Evolutionary conservation across 2,329 filamentous ascomycete genomes (phyloP), one percentile per base, ranked within the genome.

Genomic region (Aureobasidium sp.): DNA sequence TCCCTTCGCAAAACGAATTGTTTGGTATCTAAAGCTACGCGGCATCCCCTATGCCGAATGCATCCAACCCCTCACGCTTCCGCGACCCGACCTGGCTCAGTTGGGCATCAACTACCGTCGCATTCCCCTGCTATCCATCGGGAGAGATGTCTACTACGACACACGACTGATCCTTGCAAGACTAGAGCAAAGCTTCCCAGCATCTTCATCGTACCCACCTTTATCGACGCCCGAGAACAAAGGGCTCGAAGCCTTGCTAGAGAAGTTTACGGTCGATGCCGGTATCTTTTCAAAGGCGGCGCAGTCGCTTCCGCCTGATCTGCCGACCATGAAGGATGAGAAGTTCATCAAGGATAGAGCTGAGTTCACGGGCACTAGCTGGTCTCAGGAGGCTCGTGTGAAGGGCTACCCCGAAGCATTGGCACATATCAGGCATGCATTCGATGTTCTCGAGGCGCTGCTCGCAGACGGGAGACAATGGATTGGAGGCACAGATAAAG

Each of bases 11-110:
- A 79, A 79, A 60, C 77, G 86, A 63, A 72, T 90, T 32, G 73
- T 81, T 30, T 89, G 86, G 86, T 90, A 90, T 69, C 77, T 90
- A 13, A 77, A 79, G 44, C 79, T 90, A 3, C 82, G 87, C 45
- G 80, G 80, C 30, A 87, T 90, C 49, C 78, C 81, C 0, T 89
- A 86, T 68, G 79, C 78, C 54, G 81, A 89, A 84, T 89, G 86
- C 67, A 85, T 88, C 53, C 87, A 90, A 83, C 86, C 87, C 0
- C 75, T 78, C 3, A 79, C 82, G 37, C 77, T 90, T 69, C 88
- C 88, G 6, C 84, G 87, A 30, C 86, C 86, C 1, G 86, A 89
- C 69, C 70, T 90, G 15, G 72, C 76, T 21, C 75, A 76, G 1
- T 78, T 91, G 15, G 86, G 85, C 30, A 78, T 90, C 60, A 75